Evolutionary conservation across 805 yeast genomes (phyloP).

Genomic region (Candida xyloterini): DNA sequence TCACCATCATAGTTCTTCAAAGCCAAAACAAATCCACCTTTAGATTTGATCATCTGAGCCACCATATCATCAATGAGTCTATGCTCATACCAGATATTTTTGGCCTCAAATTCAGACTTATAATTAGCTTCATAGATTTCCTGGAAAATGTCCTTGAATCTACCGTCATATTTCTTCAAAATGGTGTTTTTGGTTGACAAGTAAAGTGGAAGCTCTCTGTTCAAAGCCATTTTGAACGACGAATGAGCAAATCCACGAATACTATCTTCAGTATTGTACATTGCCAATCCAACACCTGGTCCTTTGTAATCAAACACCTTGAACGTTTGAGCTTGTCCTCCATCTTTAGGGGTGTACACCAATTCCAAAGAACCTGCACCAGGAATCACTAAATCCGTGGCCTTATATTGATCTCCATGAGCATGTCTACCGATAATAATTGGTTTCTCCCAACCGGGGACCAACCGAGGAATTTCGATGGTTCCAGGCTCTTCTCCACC

Average conservation of each 20-base stretch:
- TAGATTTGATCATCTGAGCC: conserved; percentile 82
- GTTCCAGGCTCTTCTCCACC: conserved; percentile 37
- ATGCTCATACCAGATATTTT: conserved; percentile 72
- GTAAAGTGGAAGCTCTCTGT: conserved; percentile 60
- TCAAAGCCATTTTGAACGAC: conserved; percentile 71
- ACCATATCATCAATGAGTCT: conserved; percentile 86
- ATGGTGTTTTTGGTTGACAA: conserved; percentile 79
- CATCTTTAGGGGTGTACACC: conserved; percentile 62
- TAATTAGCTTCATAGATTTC: conserved; percentile 59
- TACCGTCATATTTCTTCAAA: conserved; percentile 77
- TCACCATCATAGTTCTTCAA: conserved; percentile 85
- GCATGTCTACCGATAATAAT: conserved; percentile 86
- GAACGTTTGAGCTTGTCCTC: conserved; percentile 44
- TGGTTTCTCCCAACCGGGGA: conserved; percentile 80
- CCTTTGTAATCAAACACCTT: conserved; percentile 62
- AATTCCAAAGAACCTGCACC: conserved; percentile 66
- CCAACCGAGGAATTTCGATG: conserved; percentile 64
- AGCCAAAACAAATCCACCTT: conserved; percentile 79
- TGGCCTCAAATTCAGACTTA: conserved; percentile 52
- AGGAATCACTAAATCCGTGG: conserved; percentile 67
- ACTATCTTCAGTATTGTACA: conserved; percentile 81
- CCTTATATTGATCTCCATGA: conserved; percentile 81
- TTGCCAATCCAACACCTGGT: conserved; percentile 73
- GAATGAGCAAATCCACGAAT: conserved; percentile 77
- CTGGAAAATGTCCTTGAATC: conserved; percentile 78